These are phyloP conservation scores for Didymella pinodella DNA, from an alignment of 2,329 filamentous ascomycete species.

Conservation along the genomic window DNA sequence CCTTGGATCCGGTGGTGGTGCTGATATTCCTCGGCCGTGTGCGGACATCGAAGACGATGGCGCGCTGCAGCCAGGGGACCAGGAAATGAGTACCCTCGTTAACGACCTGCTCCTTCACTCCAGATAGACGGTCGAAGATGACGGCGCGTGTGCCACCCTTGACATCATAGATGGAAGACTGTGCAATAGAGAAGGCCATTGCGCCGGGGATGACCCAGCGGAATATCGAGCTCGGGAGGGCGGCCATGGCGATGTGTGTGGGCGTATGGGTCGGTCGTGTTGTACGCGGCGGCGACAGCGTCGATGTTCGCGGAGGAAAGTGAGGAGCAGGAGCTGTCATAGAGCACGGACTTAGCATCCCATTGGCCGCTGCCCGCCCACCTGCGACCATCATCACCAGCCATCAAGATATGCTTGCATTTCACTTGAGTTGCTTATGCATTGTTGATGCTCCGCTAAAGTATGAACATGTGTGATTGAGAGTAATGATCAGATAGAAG, in stretches of 20 bases:
- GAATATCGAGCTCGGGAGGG: slow-evolving; percentile 46
- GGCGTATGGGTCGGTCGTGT: slow-evolving; percentile 28
- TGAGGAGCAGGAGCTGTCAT: slow-evolving; percentile 30
- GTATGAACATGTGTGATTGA: slow-evolving; percentile 15
- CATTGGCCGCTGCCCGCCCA: slow-evolving; percentile 23
- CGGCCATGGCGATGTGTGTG: slow-evolving; percentile 39
- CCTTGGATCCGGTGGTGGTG: slow-evolving; percentile 97
- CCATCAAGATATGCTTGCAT: neutral
- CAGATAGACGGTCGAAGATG: slow-evolving; percentile 93
- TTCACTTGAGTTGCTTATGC: neutral
- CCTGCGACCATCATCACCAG: neutral
- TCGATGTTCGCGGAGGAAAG: slow-evolving; percentile 19
- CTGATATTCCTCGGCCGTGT: slow-evolving; percentile 98
- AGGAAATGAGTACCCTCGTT: slow-evolving; percentile 98
- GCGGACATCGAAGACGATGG: slow-evolving; percentile 94
- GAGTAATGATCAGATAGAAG: slow-evolving; percentile 11
- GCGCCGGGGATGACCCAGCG: slow-evolving; percentile 75
- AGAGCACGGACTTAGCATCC: slow-evolving; percentile 20
- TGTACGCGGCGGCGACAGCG: slow-evolving; percentile 19
- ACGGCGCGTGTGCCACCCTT: slow-evolving; percentile 93
- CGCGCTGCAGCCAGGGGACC: slow-evolving; percentile 92
- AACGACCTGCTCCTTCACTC: slow-evolving; percentile 90
- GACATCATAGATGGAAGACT: slow-evolving; percentile 94
- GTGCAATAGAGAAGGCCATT: slow-evolving; percentile 70
- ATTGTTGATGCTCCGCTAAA: slow-evolving; percentile 12